Percentiles rank a stretch among this genome's conserved stretches.
phyloP scores from a whole-genome alignment of 805 yeast genomes.

The Kazachstania bromeliacearum region DNA sequence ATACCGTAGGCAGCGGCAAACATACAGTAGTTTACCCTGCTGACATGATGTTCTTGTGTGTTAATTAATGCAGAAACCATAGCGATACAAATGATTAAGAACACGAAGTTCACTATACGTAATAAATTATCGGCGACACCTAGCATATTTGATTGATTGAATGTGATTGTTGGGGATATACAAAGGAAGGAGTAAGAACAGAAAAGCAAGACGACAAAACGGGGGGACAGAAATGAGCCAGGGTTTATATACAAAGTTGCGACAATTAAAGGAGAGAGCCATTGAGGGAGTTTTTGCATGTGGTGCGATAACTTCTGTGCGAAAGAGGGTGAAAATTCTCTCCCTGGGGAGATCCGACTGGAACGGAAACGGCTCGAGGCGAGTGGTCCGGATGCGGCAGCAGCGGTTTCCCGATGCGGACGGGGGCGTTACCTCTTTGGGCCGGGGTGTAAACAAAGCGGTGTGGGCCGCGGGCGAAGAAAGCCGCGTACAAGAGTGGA shows the following conservation, averaged over 20 bases:
- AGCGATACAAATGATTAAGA: constrained; percentile 74
- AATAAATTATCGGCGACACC: constrained; percentile 67
- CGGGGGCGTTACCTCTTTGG: background rate
- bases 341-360: background rate
- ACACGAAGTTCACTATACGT: constrained; percentile 65
- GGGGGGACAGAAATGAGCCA: no score
- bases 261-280: no score
- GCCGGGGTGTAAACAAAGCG: background rate
- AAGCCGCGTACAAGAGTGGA: background rate
- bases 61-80: constrained; percentile 82
- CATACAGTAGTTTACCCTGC: constrained; percentile 83
- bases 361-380: background rate
- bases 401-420: background rate
- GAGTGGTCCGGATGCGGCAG: background rate
- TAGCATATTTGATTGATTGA: constrained; percentile 36
- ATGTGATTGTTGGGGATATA: background rate
- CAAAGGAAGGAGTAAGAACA: no score
- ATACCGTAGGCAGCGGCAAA: constrained; percentile 85
- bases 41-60: constrained; percentile 42
- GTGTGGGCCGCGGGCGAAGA: background rate
- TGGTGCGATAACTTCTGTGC: no score
- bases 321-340: background rate
- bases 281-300: no score
- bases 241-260: no score
- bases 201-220: no score